phyloP scores from a whole-genome alignment of 257 asterid genomes.

The Fraxinus quadrangulata region DNA sequence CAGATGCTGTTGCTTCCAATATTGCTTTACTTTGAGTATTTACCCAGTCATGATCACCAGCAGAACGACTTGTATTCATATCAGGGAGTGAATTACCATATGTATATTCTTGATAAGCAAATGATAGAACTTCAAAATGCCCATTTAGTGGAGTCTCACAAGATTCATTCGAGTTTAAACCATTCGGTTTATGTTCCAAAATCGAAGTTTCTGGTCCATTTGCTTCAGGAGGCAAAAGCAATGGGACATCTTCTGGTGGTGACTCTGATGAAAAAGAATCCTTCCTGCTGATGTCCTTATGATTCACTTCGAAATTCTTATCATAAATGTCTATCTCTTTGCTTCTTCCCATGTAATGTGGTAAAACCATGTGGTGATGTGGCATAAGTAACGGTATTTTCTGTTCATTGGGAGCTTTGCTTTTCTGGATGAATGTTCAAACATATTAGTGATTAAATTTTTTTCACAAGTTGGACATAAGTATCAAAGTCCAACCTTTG shows the following conservation, averaged over 20 bases:
- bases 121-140: slow-evolving; percentile 33
- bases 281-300: slow-evolving; percentile 41
- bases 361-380: slow-evolving; percentile 96
- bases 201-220: slow-evolving; percentile 40
- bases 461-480: slow-evolving; percentile 15
- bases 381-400: slow-evolving; percentile 90
- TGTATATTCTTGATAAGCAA: slow-evolving; percentile 22
- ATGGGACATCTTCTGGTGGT: slow-evolving; percentile 74
- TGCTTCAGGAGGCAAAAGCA: slow-evolving; percentile 88
- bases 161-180: slow-evolving; percentile 31
- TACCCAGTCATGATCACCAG: slow-evolving; percentile 27
- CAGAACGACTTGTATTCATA: slow-evolving; percentile 22
- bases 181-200: slow-evolving; percentile 36
- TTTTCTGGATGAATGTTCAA: slow-evolving; percentile 57
- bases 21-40: slow-evolving; percentile 29
- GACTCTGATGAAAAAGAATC: slow-evolving; percentile 64
- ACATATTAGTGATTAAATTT: slow-evolving; percentile 32
- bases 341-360: slow-evolving; percentile 92
- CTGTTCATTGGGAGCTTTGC: slow-evolving; percentile 82
- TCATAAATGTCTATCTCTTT: slow-evolving; percentile 42
- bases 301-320: slow-evolving; percentile 36
- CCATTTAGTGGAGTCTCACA: slow-evolving; percentile 23
- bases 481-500: slow-evolving; percentile 57
- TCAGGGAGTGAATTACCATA: slow-evolving; percentile 23
- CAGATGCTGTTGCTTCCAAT: slow-evolving; percentile 30